These are phyloP conservation scores for Achaetomiella virescens DNA, from an alignment of 495 filamentous ascomycete genomes.

Conservation along the genomic window DNA sequence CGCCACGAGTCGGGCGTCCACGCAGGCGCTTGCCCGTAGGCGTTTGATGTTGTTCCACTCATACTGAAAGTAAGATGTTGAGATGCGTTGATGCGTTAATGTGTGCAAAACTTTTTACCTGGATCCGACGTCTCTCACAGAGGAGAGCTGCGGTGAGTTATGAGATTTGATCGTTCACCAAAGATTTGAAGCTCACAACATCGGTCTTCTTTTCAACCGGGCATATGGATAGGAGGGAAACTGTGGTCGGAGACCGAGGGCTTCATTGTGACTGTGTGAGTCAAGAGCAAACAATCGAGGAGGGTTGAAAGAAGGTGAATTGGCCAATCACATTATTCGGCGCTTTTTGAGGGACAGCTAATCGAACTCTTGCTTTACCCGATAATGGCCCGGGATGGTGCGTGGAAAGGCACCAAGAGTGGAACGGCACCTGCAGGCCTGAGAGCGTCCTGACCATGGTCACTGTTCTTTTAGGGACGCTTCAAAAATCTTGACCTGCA, in stretches of 20 bases:
- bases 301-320: conserved; percentile 9
- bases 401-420: no score
- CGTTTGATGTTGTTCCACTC: not conserved
- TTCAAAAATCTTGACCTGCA: no score
- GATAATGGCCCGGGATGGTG: not conserved
- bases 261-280: conserved; percentile 9
- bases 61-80: conserved; percentile 1
- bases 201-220: conserved; percentile 1
- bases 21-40: conserved; percentile 6
- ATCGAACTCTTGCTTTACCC: no score
- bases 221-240: conserved; percentile 1
- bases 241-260: not conserved
- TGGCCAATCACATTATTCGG: conserved; percentile 10
- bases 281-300: conserved; percentile 3
- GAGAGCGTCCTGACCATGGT: not conserved
- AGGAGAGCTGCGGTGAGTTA: not conserved
- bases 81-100: not conserved
- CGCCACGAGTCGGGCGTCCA: conserved; percentile 74
- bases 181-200: not conserved
- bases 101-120: no score
- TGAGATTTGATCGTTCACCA: not conserved
- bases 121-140: no score
- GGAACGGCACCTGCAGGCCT: no score
- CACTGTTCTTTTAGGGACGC: no score
- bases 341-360: no score